Percentiles rank a stretch among this genome's conserved stretches.
These are phyloP conservation scores for Candida nanaspora DNA, from an alignment of 805 yeast genomes.

Conservation along the genomic window DNA sequence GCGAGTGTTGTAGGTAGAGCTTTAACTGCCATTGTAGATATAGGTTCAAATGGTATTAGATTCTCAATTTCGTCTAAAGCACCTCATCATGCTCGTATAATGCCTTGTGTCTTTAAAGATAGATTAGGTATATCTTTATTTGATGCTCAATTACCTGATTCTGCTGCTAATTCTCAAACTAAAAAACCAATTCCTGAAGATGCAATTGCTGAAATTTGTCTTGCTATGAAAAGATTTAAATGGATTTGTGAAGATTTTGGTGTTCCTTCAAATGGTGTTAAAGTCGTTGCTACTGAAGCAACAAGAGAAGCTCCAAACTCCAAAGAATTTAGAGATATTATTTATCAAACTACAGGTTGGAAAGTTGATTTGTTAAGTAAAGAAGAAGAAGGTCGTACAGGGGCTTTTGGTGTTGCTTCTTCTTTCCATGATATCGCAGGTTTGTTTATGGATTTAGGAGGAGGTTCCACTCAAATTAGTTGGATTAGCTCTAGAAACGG, in stretches of 20 bases:
- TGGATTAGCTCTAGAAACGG: conserved; percentile 61
- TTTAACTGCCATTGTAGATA: conserved; percentile 61
- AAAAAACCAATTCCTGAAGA: conserved; percentile 51
- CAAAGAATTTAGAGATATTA: conserved; percentile 47
- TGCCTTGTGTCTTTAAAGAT: conserved; percentile 76
- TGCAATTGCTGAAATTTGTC: conserved; percentile 50
- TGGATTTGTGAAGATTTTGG: conserved; percentile 70
- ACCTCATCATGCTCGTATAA: conserved; percentile 61
- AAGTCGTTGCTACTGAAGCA: conserved; percentile 71
- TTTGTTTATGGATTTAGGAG: conserved; percentile 66
- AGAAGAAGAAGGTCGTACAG: conserved; percentile 60
- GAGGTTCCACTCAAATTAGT: conserved; percentile 61
- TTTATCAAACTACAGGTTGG: conserved; percentile 59
- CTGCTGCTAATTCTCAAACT: conserved; percentile 13
- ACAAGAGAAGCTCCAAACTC: conserved; percentile 64
- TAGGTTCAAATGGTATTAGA: conserved; percentile 70
- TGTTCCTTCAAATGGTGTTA: conserved; percentile 50
- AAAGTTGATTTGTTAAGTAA: conserved; percentile 51
- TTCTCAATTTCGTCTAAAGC: conserved; percentile 67
- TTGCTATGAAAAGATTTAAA: conserved; percentile 61
- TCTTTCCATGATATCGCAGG: conserved; percentile 63
- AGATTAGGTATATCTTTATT: conserved; percentile 62
- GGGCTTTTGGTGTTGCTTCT: conserved; percentile 69
- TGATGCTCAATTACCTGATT: conserved; percentile 45
- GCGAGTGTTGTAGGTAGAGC: conserved; percentile 53